phyloP scores from a whole-genome alignment of 441 rosid species.

The Gossypium davidsonii region DNA sequence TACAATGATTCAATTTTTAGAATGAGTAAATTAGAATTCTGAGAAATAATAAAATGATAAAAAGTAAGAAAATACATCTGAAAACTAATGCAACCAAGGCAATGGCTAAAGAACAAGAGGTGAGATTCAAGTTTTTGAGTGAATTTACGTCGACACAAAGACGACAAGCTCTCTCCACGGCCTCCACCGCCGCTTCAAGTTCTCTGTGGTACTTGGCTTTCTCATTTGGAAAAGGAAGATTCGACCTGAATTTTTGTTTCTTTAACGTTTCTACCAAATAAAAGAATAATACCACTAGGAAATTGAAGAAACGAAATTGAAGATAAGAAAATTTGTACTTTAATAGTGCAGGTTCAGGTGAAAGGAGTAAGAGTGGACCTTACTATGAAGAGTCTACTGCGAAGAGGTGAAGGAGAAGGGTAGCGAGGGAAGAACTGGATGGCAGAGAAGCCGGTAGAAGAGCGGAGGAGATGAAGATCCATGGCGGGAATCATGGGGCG shows the following conservation, averaged over 20 bases:
- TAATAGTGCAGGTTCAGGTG: neutral
- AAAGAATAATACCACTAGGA: neutral
- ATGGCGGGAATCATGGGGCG: conserved; percentile 26
- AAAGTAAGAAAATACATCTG: conserved; percentile 77
- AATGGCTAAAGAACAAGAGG: neutral
- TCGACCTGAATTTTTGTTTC: conserved; percentile 45
- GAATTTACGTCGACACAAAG: conserved; percentile 62
- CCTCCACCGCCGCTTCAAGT: conserved; percentile 65
- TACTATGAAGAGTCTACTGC: conserved; percentile 34
- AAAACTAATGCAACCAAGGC: conserved; percentile 46
- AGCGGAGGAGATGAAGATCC: conserved; percentile 46
- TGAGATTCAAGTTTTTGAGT: neutral
- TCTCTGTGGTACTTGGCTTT: conserved; percentile 63
- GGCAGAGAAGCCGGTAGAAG: conserved; percentile 35
- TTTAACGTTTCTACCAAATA: conserved; percentile 19
- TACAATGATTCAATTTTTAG: conserved; percentile 4
- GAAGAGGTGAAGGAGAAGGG: conserved; percentile 17
- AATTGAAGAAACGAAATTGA: neutral
- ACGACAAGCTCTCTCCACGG: conserved; percentile 72
- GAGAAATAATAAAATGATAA: conserved; percentile 26
- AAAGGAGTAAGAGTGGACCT: conserved; percentile 36
- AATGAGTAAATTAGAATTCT: neutral
- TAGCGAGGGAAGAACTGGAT: conserved; percentile 24
- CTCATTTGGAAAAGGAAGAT: conserved; percentile 56
- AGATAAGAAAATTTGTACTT: neutral